phyloP scores from a whole-genome alignment of 2,329 filamentous ascomycete genomes.

The Hymenoscyphus occultus region DNA sequence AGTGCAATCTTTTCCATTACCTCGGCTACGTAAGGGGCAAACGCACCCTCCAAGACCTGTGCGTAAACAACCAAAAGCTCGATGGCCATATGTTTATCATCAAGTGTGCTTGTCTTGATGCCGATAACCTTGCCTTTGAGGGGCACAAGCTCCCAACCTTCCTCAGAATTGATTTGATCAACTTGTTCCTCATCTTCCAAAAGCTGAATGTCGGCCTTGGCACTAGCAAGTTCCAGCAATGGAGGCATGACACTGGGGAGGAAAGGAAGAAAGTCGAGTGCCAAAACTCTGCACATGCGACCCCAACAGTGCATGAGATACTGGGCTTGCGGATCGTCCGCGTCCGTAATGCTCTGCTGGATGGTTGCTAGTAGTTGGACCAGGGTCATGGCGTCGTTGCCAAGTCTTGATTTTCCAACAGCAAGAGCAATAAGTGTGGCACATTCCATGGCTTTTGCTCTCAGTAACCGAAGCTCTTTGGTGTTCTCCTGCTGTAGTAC shows the following conservation, averaged over 20 bases:
- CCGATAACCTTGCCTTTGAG: constrained; percentile 98
- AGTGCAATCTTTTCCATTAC: constrained; percentile 97
- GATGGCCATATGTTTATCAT: constrained; percentile 99
- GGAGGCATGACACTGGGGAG: constrained; percentile 92
- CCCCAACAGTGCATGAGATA: constrained; percentile 99
- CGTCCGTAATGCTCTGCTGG: constrained; percentile 79
- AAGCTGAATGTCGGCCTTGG: constrained; percentile 95
- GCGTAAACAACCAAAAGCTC: constrained; percentile 97
- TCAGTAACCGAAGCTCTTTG: constrained; percentile 85
- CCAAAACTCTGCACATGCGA: constrained; percentile 94
- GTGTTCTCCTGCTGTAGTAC: constrained; percentile 87
- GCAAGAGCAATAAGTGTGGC: constrained; percentile 93
- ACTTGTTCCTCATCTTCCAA: constrained; percentile 94
- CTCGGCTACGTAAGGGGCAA: constrained; percentile 85
- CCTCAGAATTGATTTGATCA: constrained; percentile 87
- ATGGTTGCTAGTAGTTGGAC: constrained; percentile 86
- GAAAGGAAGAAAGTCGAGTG: constrained; percentile 87
- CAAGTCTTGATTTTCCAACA: constrained; percentile 90
- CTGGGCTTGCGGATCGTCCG: constrained; percentile 93
- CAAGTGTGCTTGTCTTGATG: constrained; percentile 93
- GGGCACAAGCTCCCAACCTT: constrained; percentile 96
- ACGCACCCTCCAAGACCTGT: constrained; percentile 87
- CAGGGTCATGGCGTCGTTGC: constrained; percentile 78
- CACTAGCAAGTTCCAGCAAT: constrained; percentile 82
- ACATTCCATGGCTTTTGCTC: constrained; percentile 99